Conservation (phyloP, 768 basidiomycete species). For the Pilatotrama ljubarskyi region DNA sequence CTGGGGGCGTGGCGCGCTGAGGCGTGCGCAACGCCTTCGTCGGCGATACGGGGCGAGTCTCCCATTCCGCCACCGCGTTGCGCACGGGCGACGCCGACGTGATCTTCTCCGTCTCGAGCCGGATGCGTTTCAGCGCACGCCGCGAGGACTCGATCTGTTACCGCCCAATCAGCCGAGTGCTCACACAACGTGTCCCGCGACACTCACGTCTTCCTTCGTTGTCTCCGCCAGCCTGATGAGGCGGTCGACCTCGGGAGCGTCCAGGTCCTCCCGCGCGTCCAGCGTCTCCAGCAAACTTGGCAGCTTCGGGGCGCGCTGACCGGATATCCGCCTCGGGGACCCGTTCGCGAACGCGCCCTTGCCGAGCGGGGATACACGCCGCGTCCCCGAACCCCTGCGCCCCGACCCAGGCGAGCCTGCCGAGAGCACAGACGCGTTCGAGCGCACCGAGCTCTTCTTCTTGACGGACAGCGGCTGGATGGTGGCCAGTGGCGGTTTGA, state of each 20-base stretch:
- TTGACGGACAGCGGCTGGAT: conserved; percentile 84
- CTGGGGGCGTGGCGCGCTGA: conserved; percentile 34
- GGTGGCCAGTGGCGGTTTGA: conserved; percentile 40
- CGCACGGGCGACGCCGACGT: conserved; percentile 17
- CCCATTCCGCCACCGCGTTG: conserved; percentile 16
- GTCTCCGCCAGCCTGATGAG: conserved; percentile 51
- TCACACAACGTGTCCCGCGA: not conserved
- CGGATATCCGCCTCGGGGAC: conserved; percentile 25
- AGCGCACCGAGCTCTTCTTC: conserved; percentile 73
- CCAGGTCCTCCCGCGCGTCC: conserved; percentile 11
- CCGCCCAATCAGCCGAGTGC: conserved; percentile 4
- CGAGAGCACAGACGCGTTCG: conserved; percentile 28
- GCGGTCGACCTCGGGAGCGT: conserved; percentile 42
- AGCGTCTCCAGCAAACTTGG: conserved; percentile 4
- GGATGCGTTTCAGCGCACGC: conserved; percentile 73
- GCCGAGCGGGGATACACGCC: conserved; percentile 42
- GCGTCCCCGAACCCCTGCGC: conserved; percentile 37
- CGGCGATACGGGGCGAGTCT: conserved; percentile 48
- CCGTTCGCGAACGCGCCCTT: conserved; percentile 24
- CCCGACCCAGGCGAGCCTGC: conserved; percentile 32
- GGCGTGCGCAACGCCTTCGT: conserved; percentile 52
- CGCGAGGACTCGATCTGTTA: conserved; percentile 69
- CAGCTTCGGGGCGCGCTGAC: conserved; percentile 13
- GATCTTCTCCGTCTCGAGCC: conserved; percentile 59
- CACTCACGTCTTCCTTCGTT: conserved; percentile 62